Evolutionary conservation across 345 rosid genomes (phyloP).

Genomic region (Linum lewisii): DNA sequence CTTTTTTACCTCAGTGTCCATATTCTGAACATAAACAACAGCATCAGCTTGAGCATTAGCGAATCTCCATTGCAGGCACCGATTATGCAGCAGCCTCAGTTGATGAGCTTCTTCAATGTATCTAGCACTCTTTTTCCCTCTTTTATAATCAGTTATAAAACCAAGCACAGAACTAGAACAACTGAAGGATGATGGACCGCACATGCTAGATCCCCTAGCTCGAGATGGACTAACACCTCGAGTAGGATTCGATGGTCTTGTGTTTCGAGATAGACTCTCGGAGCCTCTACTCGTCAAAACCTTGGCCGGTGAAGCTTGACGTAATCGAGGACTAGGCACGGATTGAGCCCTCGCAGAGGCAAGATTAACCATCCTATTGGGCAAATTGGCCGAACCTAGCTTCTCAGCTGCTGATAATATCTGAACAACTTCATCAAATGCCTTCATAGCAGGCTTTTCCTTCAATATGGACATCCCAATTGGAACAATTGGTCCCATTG

Average conservation of each 20-base stretch:
- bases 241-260: constrained; percentile 68
- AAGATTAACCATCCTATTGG: constrained; percentile 38
- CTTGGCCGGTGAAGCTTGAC: constrained; percentile 68
- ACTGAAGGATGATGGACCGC: constrained; percentile 44
- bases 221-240: constrained; percentile 76
- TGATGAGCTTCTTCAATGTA: constrained; percentile 89
- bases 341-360: constrained; percentile 46
- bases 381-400: constrained; percentile 34
- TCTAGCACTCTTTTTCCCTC: constrained; percentile 53
- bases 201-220: constrained; percentile 38
- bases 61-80: constrained; percentile 89
- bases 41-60: constrained; percentile 65
- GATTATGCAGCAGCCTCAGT: constrained; percentile 66
- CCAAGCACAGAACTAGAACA: constrained; percentile 79
- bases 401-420: constrained; percentile 30
- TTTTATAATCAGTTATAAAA: constrained; percentile 74
- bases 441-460: constrained; percentile 32
- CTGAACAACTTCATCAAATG: constrained; percentile 36
- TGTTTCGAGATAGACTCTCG: constrained; percentile 43
- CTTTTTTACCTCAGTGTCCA: constrained; percentile 59
- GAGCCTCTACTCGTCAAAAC: constrained; percentile 37
- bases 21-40: constrained; percentile 57
- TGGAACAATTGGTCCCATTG: constrained; percentile 33
- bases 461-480: constrained; percentile 37
- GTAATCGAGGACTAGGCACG: constrained; percentile 33